Evolutionary conservation across 2,329 filamentous ascomycete species (phyloP).

Genomic region (Fusarium chuoi): DNA sequence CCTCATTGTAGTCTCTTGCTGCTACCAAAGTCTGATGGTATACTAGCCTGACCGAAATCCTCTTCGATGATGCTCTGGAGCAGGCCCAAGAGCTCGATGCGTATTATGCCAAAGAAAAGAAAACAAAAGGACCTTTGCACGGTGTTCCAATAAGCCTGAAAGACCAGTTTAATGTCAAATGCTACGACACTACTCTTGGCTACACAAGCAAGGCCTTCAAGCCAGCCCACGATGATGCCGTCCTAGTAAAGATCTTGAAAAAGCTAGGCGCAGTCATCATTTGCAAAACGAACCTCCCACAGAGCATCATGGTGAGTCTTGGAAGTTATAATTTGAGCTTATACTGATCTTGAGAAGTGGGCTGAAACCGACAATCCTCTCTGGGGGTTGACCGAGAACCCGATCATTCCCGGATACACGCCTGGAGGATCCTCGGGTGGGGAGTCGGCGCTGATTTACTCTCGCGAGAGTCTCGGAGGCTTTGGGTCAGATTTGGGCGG

Average conservation of each 20-base stretch:
- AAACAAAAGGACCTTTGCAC: slow-evolving; percentile 26
- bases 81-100: slow-evolving; percentile 30
- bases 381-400: slow-evolving; percentile 43
- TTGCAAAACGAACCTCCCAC: slow-evolving; percentile 44
- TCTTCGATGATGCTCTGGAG: slow-evolving; percentile 33
- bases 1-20: not conserved
- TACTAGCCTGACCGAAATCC: slow-evolving; percentile 23
- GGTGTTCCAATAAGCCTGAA: slow-evolving; percentile 53
- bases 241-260: slow-evolving; percentile 60
- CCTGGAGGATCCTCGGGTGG: slow-evolving; percentile 44
- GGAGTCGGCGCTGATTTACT: slow-evolving; percentile 34
- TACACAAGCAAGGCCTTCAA: slow-evolving; percentile 63
- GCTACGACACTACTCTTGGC: slow-evolving; percentile 66
- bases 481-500: slow-evolving; percentile 45
- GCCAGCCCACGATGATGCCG: slow-evolving; percentile 59
- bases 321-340: accelerated
- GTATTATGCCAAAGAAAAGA: not conserved
- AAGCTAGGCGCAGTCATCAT: slow-evolving; percentile 62
- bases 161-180: slow-evolving; percentile 70
- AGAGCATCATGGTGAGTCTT: slow-evolving; percentile 27
- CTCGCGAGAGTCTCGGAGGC: slow-evolving; percentile 33
- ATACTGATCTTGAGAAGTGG: not conserved
- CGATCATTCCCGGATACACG: slow-evolving; percentile 32
- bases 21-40: not conserved
- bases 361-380: slow-evolving; percentile 46